Base-by-base conservation (phyloP, 2,329 filamentous ascomycete genomes). In the Cladosporium sp. region DNA sequence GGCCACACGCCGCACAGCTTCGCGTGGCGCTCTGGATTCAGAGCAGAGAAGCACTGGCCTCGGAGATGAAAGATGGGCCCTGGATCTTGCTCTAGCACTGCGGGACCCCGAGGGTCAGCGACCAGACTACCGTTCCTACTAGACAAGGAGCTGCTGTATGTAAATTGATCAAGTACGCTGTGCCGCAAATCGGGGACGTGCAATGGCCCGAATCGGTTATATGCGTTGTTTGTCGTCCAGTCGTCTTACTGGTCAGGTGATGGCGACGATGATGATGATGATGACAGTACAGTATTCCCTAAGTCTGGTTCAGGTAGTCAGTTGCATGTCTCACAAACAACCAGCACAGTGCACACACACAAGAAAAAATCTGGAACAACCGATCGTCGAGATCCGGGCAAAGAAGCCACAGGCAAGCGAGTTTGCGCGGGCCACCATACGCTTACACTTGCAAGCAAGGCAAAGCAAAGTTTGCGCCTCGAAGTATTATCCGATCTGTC, bases 21-120 rank as follows among this genome's bases (percentile, higher is more conserved):
- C 26, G n/a, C 32, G 48, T 63, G 60, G 60, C 60, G 60, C 43
- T 63, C 49, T 63, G 49, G 49, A 63, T 51, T 56, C 48, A 51
- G 49, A 39, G 4, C 7, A 4, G n/a, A 46, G 39, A 46, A 46
- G 60, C 60, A 63, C 60, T 63, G 60, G 49, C 60, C 60, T 63
- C 60, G 60, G 60, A 63, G 30, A 63, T 63, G 60, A 63, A 56
- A 63, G 49, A 63, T 63, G 60, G 60, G 60, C 32, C 60, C 48
- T 46, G 39, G 49, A 51, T 61, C 43, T 51, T 51, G 43, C 32
- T 61, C 58, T 51, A 61, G 46, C 28, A 46, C 30, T 51, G 58
- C 46, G 32, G 58, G 46, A 51, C 43, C 28, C 46, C 58, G 58
- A 51, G 58, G 58, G 51, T 49, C 30, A 32, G 30, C 30, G 30